Conservation (phyloP, 495 filamentous ascomycete species). For the Hypoxylon fuscum region DNA sequence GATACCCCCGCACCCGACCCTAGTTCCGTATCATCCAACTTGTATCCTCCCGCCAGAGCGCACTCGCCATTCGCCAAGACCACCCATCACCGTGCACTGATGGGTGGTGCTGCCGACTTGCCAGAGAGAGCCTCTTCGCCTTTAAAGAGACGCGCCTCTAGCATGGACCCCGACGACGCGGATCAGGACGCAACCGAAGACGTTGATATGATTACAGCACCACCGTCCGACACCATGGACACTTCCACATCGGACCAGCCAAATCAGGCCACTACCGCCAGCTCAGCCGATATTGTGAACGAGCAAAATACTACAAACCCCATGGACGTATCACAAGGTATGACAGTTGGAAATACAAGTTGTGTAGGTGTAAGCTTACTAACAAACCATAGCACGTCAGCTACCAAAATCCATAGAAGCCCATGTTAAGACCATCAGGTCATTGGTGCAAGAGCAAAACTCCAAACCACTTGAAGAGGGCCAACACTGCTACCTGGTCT, state of each 20-base stretch:
- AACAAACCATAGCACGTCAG: conserved; percentile 24
- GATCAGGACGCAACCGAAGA: conserved; percentile 52
- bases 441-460: conserved; percentile 65
- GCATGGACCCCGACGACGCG: conserved; percentile 57
- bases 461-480: conserved; percentile 67
- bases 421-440: conserved; percentile 75
- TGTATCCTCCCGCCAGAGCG: conserved; percentile 40
- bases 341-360: neutral
- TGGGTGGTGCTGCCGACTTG: conserved; percentile 61
- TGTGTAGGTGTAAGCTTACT: conserved; percentile 4
- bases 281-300: neutral
- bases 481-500: conserved; percentile 80
- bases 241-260: conserved; percentile 17
- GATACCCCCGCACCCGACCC: conserved; percentile 52
- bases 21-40: conserved; percentile 11
- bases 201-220: conserved; percentile 58
- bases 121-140: conserved; percentile 64
- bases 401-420: conserved; percentile 35
- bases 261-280: neutral
- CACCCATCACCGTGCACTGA: conserved; percentile 56
- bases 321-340: conserved; percentile 22
- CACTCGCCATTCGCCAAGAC: conserved; percentile 53
- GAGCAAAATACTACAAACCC: conserved; percentile 3
- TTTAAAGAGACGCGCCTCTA: conserved; percentile 63
- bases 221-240: conserved; percentile 34